phyloP scores from a whole-genome alignment of 2,329 filamentous ascomycete species.

The Simplicillium sp. region DNA sequence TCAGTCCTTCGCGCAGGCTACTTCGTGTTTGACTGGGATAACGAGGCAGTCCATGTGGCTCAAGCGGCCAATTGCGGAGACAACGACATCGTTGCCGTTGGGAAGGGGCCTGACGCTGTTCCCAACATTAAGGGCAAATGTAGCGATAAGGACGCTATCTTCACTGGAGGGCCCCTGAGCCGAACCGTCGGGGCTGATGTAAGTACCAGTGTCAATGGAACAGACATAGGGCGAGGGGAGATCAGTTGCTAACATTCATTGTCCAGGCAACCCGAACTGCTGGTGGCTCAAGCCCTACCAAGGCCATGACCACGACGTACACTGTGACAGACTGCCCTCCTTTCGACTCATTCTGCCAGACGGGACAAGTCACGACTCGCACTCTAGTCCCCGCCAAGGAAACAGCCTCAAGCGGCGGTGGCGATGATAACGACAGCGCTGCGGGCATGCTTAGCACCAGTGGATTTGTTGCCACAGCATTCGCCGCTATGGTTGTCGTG shows the following conservation, averaged over 20 bases:
- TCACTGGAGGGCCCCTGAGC: not conserved
- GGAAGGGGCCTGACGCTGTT: constrained; percentile 21
- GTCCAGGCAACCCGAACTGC: not conserved
- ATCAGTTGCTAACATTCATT: no score
- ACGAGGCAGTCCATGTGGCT: constrained; percentile 27
- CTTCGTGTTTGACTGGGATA: constrained; percentile 37
- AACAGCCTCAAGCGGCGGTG: constrained; percentile 10
- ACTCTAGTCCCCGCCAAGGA: constrained; percentile 10
- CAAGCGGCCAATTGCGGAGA: constrained; percentile 30
- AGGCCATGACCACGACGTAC: constrained; percentile 15
- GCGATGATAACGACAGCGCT: constrained; percentile 2
- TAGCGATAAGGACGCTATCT: constrained; percentile 16
- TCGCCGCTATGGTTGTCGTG: no score
- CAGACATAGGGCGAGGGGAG: no score
- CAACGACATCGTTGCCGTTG: constrained; percentile 25
- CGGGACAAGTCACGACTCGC: constrained; percentile 16
- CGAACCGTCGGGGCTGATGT: no score
- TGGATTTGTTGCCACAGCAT: not conserved
- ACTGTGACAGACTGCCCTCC: constrained; percentile 17
- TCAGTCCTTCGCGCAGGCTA: constrained; percentile 33
- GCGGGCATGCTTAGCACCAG: not conserved
- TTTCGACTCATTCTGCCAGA: constrained; percentile 13
- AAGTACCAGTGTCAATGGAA: no score
- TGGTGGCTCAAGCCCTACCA: constrained; percentile 2
- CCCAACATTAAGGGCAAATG: constrained; percentile 25